These are phyloP conservation scores for Hymenoscyphus scutula DNA, from an alignment of 2,329 filamentous ascomycete species.

Conservation along the genomic window DNA sequence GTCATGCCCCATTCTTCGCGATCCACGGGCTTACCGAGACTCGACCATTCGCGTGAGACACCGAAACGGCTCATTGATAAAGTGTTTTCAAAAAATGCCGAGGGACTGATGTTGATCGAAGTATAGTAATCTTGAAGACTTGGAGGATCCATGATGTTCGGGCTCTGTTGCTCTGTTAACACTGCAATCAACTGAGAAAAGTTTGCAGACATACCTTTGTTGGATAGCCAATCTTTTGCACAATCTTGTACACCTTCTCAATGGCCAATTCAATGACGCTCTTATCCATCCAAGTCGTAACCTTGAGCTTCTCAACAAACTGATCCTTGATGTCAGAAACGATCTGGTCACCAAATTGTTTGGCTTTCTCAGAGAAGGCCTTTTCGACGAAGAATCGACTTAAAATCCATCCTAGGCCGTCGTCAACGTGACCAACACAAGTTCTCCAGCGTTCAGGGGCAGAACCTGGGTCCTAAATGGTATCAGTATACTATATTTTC, in stretches of 20 bases:
- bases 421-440: slow-evolving; percentile 58
- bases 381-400: slow-evolving; percentile 70
- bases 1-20: slow-evolving; percentile 60
- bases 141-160: slow-evolving; percentile 58
- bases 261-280: slow-evolving; percentile 58
- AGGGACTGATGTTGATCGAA: slow-evolving; percentile 48
- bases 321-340: slow-evolving; percentile 68
- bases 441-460: slow-evolving; percentile 64
- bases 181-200: background rate
- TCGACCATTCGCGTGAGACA: slow-evolving; percentile 51
- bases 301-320: slow-evolving; percentile 59
- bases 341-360: slow-evolving; percentile 65
- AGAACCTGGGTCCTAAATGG: slow-evolving; percentile 53
- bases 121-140: slow-evolving; percentile 57
- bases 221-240: slow-evolving; percentile 67
- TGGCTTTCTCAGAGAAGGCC: slow-evolving; percentile 64
- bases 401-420: slow-evolving; percentile 63
- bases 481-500: slow-evolving; percentile 11
- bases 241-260: slow-evolving; percentile 64
- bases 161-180: slow-evolving; percentile 41
- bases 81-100: slow-evolving; percentile 57
- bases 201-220: slow-evolving; percentile 42
- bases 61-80: slow-evolving; percentile 50
- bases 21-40: slow-evolving; percentile 58
- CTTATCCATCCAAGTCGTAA: slow-evolving; percentile 63